Base-by-base conservation (phyloP, 306 rosid genomes). In the Cucurbita argyrosperma region DNA sequence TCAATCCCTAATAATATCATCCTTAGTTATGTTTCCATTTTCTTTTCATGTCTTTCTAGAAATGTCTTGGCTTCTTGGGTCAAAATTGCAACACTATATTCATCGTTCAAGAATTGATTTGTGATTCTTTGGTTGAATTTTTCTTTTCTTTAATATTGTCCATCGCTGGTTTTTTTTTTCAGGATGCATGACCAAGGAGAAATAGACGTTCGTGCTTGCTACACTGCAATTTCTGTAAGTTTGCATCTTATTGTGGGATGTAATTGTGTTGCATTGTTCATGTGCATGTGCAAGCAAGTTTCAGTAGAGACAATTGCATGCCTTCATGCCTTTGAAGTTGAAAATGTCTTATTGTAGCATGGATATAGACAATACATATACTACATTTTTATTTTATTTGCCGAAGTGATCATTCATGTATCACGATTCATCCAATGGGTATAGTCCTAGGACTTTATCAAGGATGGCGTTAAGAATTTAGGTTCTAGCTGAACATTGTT, bases 161-260 rank as follows among this genome's bases (percentile, higher is more conserved):
- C n/a, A 5, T 37, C 53, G 50, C 16, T 37, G 63, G 72, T 54
- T 30, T 30, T 30, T 74, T 40, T 65, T 43, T 39, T 66, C 71
- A 93, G 98, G 82, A 90, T 90, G 97, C 98, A 93, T 74, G 88
- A 87, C 79, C 90, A 77, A 45, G 98, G 97, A 76, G 98, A 93
- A 86, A 85, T 89, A 70, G 98, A 93, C 70, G 90, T 85, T 40
- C 93, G 98, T 59, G 97, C 97, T 74, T 87, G 92, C 89, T 93
- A 93, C 87, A 93, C 97, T 80, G 97, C 98, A 59, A 86, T 93
- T 77, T 90, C 98, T 79, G 98, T 90, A 84, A 85, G 94, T 86
- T 10, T n/a, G 46, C 47, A 35, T 52, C 61, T 68, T 21, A 68
- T 50, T 50, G 54, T 50, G 43, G 43, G 59, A 70, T 50, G 13